These are phyloP conservation scores for Mycena leptocephala DNA, from an alignment of 768 basidiomycete species.

Conservation along the genomic window DNA sequence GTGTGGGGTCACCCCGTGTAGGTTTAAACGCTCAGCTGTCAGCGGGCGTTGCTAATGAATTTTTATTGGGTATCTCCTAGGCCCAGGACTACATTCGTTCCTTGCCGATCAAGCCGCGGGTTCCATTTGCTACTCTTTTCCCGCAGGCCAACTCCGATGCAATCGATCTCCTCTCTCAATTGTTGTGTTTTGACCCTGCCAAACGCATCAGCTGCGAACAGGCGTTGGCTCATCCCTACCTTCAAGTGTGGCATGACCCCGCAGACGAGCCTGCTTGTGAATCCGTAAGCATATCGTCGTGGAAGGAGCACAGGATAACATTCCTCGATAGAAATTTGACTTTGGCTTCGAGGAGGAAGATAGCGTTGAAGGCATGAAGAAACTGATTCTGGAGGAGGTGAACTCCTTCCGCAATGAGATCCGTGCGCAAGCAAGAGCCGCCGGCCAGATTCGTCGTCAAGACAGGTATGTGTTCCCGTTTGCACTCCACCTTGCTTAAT, in stretches of 20 bases:
- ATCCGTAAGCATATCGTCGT: slow-evolving; percentile 61
- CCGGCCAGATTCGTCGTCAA: slow-evolving; percentile 82
- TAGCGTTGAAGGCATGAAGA: slow-evolving; percentile 97
- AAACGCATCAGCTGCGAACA: slow-evolving; percentile 97
- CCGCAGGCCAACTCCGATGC: slow-evolving; percentile 95
- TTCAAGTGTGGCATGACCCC: slow-evolving; percentile 98
- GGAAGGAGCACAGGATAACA: not conserved
- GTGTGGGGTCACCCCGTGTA: slow-evolving; percentile 96
- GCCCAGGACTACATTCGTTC: slow-evolving; percentile 99
- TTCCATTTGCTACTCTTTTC: slow-evolving; percentile 93
- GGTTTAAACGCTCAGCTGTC: slow-evolving; percentile 41
- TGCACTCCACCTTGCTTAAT: slow-evolving; percentile 1
- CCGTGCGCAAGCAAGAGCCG: slow-evolving; percentile 83
- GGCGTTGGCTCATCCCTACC: slow-evolving; percentile 95
- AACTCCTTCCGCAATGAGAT: slow-evolving; percentile 92
- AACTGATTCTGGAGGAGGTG: slow-evolving; percentile 94
- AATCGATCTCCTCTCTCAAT: slow-evolving; percentile 91
- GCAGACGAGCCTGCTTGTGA: slow-evolving; percentile 94
- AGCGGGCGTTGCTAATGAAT: not conserved
- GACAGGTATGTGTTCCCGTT: slow-evolving; percentile 71
- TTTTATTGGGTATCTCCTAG: too few species aligned
- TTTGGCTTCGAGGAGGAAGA: slow-evolving; percentile 98
- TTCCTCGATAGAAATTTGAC: slow-evolving; percentile 83
- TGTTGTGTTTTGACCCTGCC: slow-evolving; percentile 97
- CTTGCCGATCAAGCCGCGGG: slow-evolving; percentile 95